phyloP scores from a whole-genome alignment of 2,329 filamentous ascomycete species.

The Cladorrhinum sp. region DNA sequence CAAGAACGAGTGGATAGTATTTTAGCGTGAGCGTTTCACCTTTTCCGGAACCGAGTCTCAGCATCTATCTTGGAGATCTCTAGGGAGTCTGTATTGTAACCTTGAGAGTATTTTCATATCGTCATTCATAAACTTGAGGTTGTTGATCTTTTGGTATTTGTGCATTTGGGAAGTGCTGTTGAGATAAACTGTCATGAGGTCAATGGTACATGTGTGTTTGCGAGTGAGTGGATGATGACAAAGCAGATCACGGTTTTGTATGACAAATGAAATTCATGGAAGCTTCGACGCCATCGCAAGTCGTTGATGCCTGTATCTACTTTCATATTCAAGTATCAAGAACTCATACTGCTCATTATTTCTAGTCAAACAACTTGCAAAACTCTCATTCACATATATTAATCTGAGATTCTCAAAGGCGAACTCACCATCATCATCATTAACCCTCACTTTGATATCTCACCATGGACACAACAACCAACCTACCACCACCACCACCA shows the following conservation, averaged over 20 bases:
- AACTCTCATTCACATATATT: no score
- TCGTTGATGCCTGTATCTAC: background rate
- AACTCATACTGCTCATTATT: background rate
- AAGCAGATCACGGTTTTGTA: background rate
- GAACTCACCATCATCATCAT: background rate
- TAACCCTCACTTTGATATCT: background rate
- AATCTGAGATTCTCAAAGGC: no score
- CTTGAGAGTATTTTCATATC: background rate
- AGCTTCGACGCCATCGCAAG: background rate
- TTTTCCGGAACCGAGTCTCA: background rate
- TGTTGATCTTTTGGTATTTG: background rate
- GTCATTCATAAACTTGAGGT: background rate
- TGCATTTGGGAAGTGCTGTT: background rate
- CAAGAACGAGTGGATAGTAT: background rate
- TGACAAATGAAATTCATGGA: background rate
- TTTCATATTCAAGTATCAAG: background rate
- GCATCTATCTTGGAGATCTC: background rate
- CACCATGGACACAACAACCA: conserved; percentile 3
- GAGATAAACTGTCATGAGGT: background rate
- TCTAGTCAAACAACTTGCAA: background rate
- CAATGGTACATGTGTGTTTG: background rate
- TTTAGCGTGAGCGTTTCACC: background rate
- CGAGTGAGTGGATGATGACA: background rate
- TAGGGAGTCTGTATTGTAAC: background rate
- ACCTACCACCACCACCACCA: background rate